Evolutionary conservation across 2,329 filamentous ascomycete genomes (phyloP).

Genomic region (Dactylonectria estremocensis): DNA sequence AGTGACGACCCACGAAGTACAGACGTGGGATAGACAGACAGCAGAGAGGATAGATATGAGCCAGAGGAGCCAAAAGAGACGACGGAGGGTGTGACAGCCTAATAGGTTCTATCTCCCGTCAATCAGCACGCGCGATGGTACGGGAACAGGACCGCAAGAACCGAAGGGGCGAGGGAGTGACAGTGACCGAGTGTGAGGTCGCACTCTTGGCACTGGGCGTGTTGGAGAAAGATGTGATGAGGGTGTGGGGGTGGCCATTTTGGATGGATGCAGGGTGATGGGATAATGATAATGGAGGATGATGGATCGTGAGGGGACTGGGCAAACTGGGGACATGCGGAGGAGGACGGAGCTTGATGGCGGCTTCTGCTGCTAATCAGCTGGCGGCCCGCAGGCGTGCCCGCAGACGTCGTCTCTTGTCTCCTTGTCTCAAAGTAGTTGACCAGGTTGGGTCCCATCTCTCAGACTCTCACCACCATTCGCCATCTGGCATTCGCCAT

Average conservation of each 20-base stretch:
- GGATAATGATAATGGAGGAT: too few species aligned
- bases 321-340: slow-evolving; percentile 20
- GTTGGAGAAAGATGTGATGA: slow-evolving; percentile 5
- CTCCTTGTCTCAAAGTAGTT: slow-evolving; percentile 33
- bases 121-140: background rate
- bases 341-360: slow-evolving; percentile 15
- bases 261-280: too few species aligned
- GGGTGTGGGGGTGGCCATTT: slow-evolving; percentile 22
- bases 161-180: background rate
- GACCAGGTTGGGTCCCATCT: slow-evolving; percentile 12
- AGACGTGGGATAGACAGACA: slow-evolving; percentile 19
- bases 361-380: slow-evolving; percentile 38
- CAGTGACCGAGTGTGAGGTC: background rate
- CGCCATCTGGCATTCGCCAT: background rate
- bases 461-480: background rate
- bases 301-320: slow-evolving; percentile 8
- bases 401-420: slow-evolving; percentile 35
- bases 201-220: background rate
- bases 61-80: background rate
- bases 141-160: background rate
- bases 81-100: background rate
- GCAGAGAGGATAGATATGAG: background rate
- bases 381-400: slow-evolving; percentile 30
- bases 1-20: background rate
- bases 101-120: slow-evolving; percentile 5